Percentiles rank a stretch among this genome's conserved stretches.
Evolutionary conservation across 257 asterid species (phyloP).

Genomic region (Solanum chmielewskii): DNA sequence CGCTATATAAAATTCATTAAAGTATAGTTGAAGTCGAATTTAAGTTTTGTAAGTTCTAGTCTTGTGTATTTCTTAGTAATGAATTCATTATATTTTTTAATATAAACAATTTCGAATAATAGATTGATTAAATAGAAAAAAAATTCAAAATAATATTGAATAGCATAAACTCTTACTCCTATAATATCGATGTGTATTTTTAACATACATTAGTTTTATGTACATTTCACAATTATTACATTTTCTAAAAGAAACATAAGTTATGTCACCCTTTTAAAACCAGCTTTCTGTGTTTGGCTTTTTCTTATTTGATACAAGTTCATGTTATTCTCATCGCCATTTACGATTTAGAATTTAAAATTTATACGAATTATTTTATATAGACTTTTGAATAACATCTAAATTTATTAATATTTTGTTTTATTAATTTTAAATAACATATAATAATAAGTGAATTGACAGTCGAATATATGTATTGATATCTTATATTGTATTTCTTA

Average conservation of each 20-base stretch:
- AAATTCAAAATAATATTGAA: not conserved
- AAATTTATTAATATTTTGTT: not conserved
- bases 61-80: no score
- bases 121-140: not conserved
- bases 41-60: no score
- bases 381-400: not conserved
- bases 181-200: not conserved
- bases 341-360: not conserved
- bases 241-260: not conserved
- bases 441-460: no score
- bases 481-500: no score
- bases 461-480: no score
- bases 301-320: not conserved
- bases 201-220: not conserved
- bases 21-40: no score
- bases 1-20: not conserved
- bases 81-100: not conserved
- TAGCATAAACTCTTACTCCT: not conserved
- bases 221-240: not conserved
- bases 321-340: not conserved
- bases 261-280: not conserved
- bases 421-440: not conserved
- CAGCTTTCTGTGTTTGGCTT: slow-evolving; percentile 23
- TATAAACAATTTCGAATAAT: not conserved
- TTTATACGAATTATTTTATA: not conserved